Base-by-base conservation (phyloP, 768 basidiomycete genomes). In the Suillus variegatus region DNA sequence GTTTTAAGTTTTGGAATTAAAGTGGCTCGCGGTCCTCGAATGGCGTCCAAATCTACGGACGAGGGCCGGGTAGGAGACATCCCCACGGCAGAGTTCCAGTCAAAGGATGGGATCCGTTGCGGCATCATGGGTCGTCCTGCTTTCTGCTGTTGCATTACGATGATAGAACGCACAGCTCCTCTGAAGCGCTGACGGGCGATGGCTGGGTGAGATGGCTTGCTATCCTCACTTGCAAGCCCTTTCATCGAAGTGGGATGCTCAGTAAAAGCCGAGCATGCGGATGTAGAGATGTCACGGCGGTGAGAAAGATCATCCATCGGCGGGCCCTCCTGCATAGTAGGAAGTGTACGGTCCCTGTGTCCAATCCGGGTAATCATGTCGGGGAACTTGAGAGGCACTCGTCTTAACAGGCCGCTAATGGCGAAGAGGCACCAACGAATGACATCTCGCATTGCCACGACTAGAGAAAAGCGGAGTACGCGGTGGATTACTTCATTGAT, bases 131-230 rank as follows among this genome's bases (percentile, higher is more conserved):
- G 38, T 40, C 72, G 72, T 51, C 75, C 82, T 81, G 65, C 82
- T 81, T 25, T 14, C 38, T 40, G 40, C 25, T 60, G 57, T 60
- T 79, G 78, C 70, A 79, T 71, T 77, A 82, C 82, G 65, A 82
- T 82, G 20, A 85, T 81, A 51, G 80, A 80, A 41, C 82, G 81
- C 36, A 84, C 83, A 14, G 80, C 77, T 65, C 77, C 79, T 60
- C 70, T 73, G 62, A 84, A 81, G 35, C 84, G 80, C 36, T 74
- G 67, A 60, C 76, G 74, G 13, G 76, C 72, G 20, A 58, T 61
- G 69, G 72, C 70, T 16, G 66, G 72, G 16, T 71, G 71, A 20
- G 69, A 68, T n/a, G 64, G 67, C 20, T 63, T 63, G 20, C 65
- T 69, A 60, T 75, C 77, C 44, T 77, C 74, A 62, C 72, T 64